A percentile compares a stretch with the other conserved stretches of the same genome.
These are phyloP conservation scores for Glycyrrhiza uralensis DNA, from an alignment of 306 rosid species.

Conservation along the genomic window DNA sequence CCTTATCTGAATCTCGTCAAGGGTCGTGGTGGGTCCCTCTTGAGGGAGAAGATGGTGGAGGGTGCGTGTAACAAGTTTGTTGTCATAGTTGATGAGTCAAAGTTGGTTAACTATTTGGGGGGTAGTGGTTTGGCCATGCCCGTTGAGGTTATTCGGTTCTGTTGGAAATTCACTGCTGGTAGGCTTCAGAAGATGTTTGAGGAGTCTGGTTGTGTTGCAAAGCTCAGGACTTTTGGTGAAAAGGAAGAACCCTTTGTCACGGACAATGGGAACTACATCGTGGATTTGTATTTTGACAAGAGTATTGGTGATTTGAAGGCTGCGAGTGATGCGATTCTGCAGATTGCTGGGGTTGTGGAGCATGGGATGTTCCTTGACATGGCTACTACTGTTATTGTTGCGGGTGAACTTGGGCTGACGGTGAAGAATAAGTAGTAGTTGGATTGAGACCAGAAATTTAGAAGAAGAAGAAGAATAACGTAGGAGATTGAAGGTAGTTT, in stretches of 20 bases:
- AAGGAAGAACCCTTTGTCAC: slow-evolving; percentile 59
- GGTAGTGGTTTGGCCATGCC: slow-evolving; percentile 84
- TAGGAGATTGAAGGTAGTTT: slow-evolving; percentile 3
- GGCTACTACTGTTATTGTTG: slow-evolving; percentile 88
- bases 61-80: slow-evolving; percentile 68
- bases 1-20: slow-evolving; percentile 68
- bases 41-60: slow-evolving; percentile 85
- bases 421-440: slow-evolving; percentile 59
- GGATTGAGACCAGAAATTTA: background rate
- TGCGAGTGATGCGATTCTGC: slow-evolving; percentile 70
- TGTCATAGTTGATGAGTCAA: slow-evolving; percentile 81
- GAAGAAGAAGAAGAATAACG: background rate
- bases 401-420: slow-evolving; percentile 72
- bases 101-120: slow-evolving; percentile 61
- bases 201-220: slow-evolving; percentile 62
- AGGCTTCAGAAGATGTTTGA: slow-evolving; percentile 50
- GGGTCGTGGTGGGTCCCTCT: slow-evolving; percentile 86
- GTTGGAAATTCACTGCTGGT: slow-evolving; percentile 69
- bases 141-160: slow-evolving; percentile 70
- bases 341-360: slow-evolving; percentile 81
- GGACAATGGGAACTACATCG: slow-evolving; percentile 67
- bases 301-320: slow-evolving; percentile 77
- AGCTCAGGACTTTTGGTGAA: slow-evolving; percentile 48
- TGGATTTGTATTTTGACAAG: slow-evolving; percentile 64
- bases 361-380: slow-evolving; percentile 86